These are phyloP conservation scores for Stephania yunnanensis DNA, from an alignment of 164 flowering plant species.

Conservation along the genomic window DNA sequence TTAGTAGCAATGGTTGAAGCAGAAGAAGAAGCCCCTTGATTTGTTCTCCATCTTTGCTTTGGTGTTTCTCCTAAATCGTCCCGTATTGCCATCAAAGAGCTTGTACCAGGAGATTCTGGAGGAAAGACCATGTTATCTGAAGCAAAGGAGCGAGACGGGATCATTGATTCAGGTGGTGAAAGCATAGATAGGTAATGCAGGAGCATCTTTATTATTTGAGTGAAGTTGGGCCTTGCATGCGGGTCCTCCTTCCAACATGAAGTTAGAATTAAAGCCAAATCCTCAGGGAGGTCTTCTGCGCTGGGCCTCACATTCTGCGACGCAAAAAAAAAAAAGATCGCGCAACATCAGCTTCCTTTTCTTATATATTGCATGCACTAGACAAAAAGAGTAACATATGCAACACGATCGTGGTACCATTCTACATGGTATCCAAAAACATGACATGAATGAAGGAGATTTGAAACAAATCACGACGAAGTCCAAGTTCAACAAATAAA, in stretches of 20 bases:
- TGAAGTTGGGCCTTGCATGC: slow-evolving; percentile 77
- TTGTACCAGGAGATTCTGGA: slow-evolving; percentile 93
- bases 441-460: neutral
- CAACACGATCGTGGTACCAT: neutral
- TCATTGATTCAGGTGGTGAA: slow-evolving; percentile 47
- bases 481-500: neutral
- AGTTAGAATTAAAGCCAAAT: slow-evolving; percentile 63
- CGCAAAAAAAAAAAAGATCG: slow-evolving; percentile 9
- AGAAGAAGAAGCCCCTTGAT: slow-evolving; percentile 55
- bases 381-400: neutral
- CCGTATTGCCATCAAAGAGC: slow-evolving; percentile 61
- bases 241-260: slow-evolving; percentile 96
- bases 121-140: slow-evolving; percentile 62
- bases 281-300: slow-evolving; percentile 77
- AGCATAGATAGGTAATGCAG: slow-evolving; percentile 47
- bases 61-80: slow-evolving; percentile 35
- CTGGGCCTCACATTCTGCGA: slow-evolving; percentile 86
- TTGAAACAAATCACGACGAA: too few species aligned
- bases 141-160: slow-evolving; percentile 41
- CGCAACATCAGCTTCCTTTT: slow-evolving; percentile 32
- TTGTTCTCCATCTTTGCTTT: slow-evolving; percentile 32
- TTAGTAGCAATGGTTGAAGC: slow-evolving; percentile 68
- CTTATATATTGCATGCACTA: neutral
- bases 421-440: neutral
- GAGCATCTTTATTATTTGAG: slow-evolving; percentile 77